Evolutionary conservation across 2,329 filamentous ascomycete genomes (phyloP), one percentile per base, ranked within the genome.

Genomic region (Penicillium corylophilum): DNA sequence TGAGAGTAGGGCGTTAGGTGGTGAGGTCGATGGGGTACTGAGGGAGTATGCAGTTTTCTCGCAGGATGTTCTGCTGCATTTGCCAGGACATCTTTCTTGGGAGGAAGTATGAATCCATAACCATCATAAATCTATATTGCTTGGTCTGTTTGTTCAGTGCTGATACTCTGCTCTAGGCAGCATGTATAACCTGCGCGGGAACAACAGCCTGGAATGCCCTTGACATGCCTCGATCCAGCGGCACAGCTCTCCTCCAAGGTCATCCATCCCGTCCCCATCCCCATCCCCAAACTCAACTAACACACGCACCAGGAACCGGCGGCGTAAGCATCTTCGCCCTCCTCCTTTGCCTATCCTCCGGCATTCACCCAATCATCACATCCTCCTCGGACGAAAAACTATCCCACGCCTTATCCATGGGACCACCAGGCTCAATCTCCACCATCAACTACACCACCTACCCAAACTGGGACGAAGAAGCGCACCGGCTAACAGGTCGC

Each of bases 401-500:
- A n/a, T 13, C 12, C 12, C 29, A 15, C 29, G 29, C 29, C 29
- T 12, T n/a, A 5, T 13, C 29, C 13, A n/a, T 31, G 5, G 29
- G 29, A 13, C 12, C 12, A n/a, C 12, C 29, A 6, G 29, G 29
- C 12, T 3, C 29, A 3, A 31, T 31, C 29, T 13, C 12, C 13
- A 31, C 29, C 10, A 31, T 31, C 29, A 31, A 31, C 29, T 31
- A 31, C 29, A 31, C 12, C 12, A 31, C 29, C 12, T 13, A 31
- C 15, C 29, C 29, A n/a, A 13, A 31, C 2, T 31, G 29, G 29
- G 29, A 31, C 12, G 15, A 31, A 31, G 29, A 31, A n/a, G 29
- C 15, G 12, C 29, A 31, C 29, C 29, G 29, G 5, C 29, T 31
- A 3, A 31, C 29, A 31, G 12, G 12, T 2, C 29, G 91, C 85